A percentile compares a stretch with the other conserved stretches of the same genome.
Conservation (phyloP, 805 yeast genomes). For the Candida railenensis region DNA sequence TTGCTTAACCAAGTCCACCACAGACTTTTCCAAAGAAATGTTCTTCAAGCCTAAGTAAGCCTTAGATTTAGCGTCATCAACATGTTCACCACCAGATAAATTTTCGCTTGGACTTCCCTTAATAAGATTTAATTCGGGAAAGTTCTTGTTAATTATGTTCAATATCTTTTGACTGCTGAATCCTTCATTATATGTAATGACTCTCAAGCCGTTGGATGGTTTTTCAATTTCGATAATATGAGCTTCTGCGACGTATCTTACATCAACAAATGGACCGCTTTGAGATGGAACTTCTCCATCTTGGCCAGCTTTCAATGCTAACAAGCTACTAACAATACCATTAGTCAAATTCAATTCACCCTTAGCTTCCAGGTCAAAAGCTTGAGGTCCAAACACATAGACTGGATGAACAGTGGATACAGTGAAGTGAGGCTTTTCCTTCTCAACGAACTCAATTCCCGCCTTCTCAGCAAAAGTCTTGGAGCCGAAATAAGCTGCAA, state of each 20-base stretch:
- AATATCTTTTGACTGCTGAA: conserved; percentile 22
- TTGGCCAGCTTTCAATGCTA: conserved; percentile 12
- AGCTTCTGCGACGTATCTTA: conserved; percentile 48
- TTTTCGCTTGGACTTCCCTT: conserved; percentile 14
- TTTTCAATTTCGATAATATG: conserved; percentile 52
- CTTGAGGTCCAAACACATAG: conserved; percentile 22
- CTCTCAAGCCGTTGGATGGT: conserved; percentile 30
- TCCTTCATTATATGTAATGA: conserved; percentile 16
- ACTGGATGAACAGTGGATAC: conserved; percentile 29
- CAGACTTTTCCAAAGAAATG: conserved; percentile 20
- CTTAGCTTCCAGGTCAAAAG: conserved; percentile 7
- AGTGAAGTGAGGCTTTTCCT: conserved; percentile 37
- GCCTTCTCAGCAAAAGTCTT: conserved; percentile 59
- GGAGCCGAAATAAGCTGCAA: conserved; percentile 55
- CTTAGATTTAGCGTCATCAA: conserved; percentile 16
- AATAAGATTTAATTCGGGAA: conserved; percentile 34
- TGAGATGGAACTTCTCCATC: conserved; percentile 16
- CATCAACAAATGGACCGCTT: conserved; percentile 11
- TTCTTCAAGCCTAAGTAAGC: conserved; percentile 21
- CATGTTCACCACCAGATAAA: background rate
- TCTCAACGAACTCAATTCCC: conserved; percentile 54
- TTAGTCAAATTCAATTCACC: conserved; percentile 24
- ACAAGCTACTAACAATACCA: conserved; percentile 20
- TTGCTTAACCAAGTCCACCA: conserved; percentile 25
- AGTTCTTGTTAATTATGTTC: conserved; percentile 19